Evolutionary conservation across 2,329 filamentous ascomycete species (phyloP).

Genomic region (Hymenoscyphus scutula): DNA sequence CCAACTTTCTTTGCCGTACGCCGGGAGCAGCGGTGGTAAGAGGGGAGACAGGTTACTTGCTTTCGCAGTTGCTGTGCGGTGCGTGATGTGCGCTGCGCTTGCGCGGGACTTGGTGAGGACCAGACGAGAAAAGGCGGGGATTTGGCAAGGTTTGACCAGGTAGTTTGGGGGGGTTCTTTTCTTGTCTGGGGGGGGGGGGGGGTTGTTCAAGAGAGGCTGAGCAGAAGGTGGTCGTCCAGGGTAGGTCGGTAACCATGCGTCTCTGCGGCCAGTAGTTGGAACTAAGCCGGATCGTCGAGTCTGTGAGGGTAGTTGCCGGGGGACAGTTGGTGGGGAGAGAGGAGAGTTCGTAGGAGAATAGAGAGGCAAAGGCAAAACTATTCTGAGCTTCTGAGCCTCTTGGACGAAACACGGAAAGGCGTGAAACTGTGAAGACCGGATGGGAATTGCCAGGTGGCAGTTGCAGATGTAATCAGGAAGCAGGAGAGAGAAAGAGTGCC

Average conservation of each 20-base stretch:
- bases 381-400: slow-evolving; percentile 3
- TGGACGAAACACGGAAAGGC: background rate
- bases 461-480: too few relatives aligned
- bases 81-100: background rate
- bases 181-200: background rate
- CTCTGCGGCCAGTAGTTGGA: background rate
- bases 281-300: slow-evolving; percentile 1
- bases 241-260: background rate
- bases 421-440: background rate
- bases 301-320: background rate
- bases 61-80: background rate
- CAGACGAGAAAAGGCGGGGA: slow-evolving; percentile 2
- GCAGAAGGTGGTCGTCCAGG: background rate
- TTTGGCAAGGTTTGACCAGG: background rate
- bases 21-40: background rate
- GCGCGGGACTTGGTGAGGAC: background rate
- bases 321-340: background rate
- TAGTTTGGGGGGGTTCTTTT: background rate
- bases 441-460: background rate
- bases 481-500: too few relatives aligned
- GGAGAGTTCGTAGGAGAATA: too few relatives aligned
- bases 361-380: background rate
- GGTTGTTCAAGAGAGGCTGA: background rate
- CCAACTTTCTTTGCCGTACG: background rate
- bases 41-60: background rate